Conservation (phyloP, 192 early-diverging fungal genomes). For the Coemansia asiatica region DNA sequence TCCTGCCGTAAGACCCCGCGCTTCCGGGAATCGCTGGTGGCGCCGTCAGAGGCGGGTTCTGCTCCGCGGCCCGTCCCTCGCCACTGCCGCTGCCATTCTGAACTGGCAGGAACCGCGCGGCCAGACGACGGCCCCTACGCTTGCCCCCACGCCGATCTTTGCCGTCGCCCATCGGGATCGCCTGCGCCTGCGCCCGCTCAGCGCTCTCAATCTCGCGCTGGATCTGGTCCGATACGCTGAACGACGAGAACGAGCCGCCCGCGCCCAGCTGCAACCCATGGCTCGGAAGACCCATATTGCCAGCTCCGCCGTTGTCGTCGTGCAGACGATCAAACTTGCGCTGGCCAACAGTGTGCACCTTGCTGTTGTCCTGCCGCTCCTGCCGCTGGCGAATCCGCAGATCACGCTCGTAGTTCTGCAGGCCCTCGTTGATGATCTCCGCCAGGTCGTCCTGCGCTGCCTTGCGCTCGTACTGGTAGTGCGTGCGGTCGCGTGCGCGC, state of each 20-base stretch:
- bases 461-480: constrained; percentile 77
- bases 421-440: constrained; percentile 94
- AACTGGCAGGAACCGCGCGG: constrained; percentile 53
- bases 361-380: constrained; percentile 51
- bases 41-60: constrained; percentile 12
- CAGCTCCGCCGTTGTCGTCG: constrained; percentile 21
- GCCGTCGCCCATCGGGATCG: constrained; percentile 27
- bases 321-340: constrained; percentile 61
- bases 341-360: constrained; percentile 63
- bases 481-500: constrained; percentile 65
- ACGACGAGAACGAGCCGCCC: constrained; percentile 31
- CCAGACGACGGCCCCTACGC: constrained; percentile 38
- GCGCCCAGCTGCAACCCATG: constrained; percentile 40
- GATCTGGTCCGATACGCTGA: constrained; percentile 44
- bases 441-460: constrained; percentile 77
- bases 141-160: constrained; percentile 18
- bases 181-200: constrained; percentile 33
- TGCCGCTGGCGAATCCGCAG: constrained; percentile 58
- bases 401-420: constrained; percentile 87
- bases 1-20: constrained; percentile 53
- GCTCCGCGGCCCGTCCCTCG: constrained; percentile 10
- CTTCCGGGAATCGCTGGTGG: constrained; percentile 15
- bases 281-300: constrained; percentile 12
- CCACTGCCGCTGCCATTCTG: constrained; percentile 24
- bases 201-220: constrained; percentile 47